A percentile compares a stretch with the other conserved stretches of the same genome.
These are phyloP conservation scores for Streptanthus diversifolius DNA, from an alignment of 345 rosid genomes.

Conservation along the genomic window DNA sequence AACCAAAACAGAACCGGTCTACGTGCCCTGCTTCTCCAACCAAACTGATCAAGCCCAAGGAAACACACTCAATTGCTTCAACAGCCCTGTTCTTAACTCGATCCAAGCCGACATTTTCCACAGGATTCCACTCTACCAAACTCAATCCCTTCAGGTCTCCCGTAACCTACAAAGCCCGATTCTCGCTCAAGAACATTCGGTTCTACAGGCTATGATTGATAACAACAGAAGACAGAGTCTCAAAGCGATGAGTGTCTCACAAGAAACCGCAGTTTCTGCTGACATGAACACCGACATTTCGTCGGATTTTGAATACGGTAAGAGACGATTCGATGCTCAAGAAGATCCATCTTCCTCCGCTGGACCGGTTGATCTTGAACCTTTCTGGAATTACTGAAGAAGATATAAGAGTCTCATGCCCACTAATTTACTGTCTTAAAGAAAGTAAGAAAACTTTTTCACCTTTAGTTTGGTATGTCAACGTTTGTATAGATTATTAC, in stretches of 20 bases:
- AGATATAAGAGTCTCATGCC: not conserved
- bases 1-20: constrained; percentile 43
- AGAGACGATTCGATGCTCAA: constrained; percentile 43
- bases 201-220: constrained; percentile 50
- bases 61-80: constrained; percentile 37
- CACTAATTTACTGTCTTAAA: constrained; percentile 18
- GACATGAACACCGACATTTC: constrained; percentile 44
- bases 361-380: constrained; percentile 51
- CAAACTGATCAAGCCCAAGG: constrained; percentile 39
- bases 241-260: constrained; percentile 60
- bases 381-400: constrained; percentile 68
- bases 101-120: constrained; percentile 39
- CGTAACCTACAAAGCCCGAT: constrained; percentile 37
- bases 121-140: constrained; percentile 33
- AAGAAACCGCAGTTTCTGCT: constrained; percentile 48
- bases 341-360: constrained; percentile 50
- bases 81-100: constrained; percentile 34
- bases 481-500: constrained; percentile 30
- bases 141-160: constrained; percentile 32
- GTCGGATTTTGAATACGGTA: constrained; percentile 48
- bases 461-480: constrained; percentile 29
- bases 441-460: constrained; percentile 21
- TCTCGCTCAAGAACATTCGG: constrained; percentile 47
- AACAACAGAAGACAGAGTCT: constrained; percentile 41
- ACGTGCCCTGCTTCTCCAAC: constrained; percentile 99